Conservation (phyloP, 2,329 filamentous ascomycete species). For the Verticillium dahliae region DNA sequence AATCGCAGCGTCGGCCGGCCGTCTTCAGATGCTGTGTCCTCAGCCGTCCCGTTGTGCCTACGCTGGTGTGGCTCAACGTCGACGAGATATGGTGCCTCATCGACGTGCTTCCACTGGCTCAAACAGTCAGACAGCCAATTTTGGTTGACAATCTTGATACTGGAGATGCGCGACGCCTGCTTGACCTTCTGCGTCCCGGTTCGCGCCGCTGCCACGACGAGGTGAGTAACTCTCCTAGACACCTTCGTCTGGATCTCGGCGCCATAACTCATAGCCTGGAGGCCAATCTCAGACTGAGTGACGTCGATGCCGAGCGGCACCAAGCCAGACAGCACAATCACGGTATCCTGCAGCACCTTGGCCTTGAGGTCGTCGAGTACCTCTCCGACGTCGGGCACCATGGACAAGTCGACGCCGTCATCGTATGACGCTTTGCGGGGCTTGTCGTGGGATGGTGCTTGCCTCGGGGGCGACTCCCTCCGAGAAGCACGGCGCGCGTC, state of each 20-base stretch:
- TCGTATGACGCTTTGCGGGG: constrained; percentile 20
- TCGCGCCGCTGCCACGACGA: constrained; percentile 63
- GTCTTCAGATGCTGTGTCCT: constrained; percentile 16
- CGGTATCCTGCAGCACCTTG: constrained; percentile 65
- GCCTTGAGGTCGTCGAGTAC: constrained; percentile 81
- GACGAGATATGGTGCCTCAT: constrained; percentile 73
- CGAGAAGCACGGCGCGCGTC: constrained; percentile 44
- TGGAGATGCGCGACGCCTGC: constrained; percentile 70
- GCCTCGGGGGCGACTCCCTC: constrained; percentile 23
- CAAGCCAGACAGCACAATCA: constrained; percentile 84
- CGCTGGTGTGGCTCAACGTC: constrained; percentile 67
- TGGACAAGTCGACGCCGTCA: constrained; percentile 35
- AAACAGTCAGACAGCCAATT: constrained; percentile 86
- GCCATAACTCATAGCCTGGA: constrained; percentile 83
- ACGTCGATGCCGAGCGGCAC: constrained; percentile 77
- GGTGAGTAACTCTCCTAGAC: constrained; percentile 60
- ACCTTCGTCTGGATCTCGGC: constrained; percentile 56
- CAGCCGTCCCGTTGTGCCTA: constrained; percentile 25
- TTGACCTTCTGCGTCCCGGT: constrained; percentile 87
- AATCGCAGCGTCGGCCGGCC: constrained; percentile 14
- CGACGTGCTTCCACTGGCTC: constrained; percentile 72
- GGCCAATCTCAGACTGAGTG: constrained; percentile 74
- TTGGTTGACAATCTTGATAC: constrained; percentile 86
- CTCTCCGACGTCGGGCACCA: constrained; percentile 77
- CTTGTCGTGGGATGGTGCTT: constrained; percentile 6